A percentile compares a stretch with the other conserved stretches of the same genome.
phyloP scores from a whole-genome alignment of 371 early-diverging fungal species.

The Dichotomocladium elegans region DNA sequence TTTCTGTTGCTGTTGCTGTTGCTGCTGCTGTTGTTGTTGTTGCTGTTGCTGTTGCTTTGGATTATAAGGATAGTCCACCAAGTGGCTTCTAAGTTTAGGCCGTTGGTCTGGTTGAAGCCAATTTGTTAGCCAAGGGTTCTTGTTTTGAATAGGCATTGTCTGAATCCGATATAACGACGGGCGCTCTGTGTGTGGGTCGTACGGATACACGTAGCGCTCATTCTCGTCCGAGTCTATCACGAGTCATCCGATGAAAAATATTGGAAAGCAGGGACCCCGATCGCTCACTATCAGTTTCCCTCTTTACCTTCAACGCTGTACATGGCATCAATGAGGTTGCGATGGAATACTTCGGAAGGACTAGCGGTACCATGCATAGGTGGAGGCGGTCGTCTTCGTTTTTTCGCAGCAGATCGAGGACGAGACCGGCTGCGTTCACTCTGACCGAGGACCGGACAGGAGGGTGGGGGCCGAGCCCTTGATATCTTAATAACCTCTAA shows the following conservation, averaged over 20 bases:
- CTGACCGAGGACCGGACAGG: conserved; percentile 1
- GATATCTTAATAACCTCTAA: not conserved
- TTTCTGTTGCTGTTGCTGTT: too few relatives aligned
- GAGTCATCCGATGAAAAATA: too few relatives aligned
- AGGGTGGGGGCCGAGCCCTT: too few relatives aligned
- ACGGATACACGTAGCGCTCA: conserved; percentile 26
- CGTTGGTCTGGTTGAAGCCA: conserved; percentile 10
- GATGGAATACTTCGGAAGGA: conserved; percentile 46
- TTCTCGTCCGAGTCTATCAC: conserved; percentile 24
- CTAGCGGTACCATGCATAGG: conserved; percentile 29
- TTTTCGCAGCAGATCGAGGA: not conserved
- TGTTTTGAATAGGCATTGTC: conserved; percentile 7
- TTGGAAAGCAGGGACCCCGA: not conserved
- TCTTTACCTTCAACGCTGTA: conserved; percentile 42
- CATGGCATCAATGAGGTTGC: conserved; percentile 44
- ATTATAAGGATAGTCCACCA: conserved; percentile 22
- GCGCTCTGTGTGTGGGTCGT: not conserved
- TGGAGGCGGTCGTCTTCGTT: conserved; percentile 13
- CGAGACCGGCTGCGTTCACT: not conserved
- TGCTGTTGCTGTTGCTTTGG: conserved; percentile 9
- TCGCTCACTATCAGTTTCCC: not conserved
- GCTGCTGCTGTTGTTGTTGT: conserved; percentile 3
- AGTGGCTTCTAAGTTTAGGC: conserved; percentile 26
- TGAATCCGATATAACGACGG: conserved; percentile 4
- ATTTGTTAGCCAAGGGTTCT: conserved; percentile 2